phyloP scores from a whole-genome alignment of 768 basidiomycete species.

The Suillus ampliporus region DNA sequence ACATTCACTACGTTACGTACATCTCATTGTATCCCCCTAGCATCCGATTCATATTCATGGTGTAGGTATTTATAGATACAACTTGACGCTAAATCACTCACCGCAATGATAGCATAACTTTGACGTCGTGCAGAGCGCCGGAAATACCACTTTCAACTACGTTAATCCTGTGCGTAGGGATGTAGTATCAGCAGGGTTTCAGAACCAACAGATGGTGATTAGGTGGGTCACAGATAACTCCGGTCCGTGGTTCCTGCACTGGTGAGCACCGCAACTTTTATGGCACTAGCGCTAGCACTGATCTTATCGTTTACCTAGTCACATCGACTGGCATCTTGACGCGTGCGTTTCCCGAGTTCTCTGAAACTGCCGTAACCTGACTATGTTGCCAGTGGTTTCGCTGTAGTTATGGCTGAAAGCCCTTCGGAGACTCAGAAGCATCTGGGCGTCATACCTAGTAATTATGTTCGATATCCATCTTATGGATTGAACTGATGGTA shows the following conservation, averaged over 20 bases:
- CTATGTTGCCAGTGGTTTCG: constrained; percentile 2
- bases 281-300: not conserved
- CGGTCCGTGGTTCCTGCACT: constrained; percentile 58
- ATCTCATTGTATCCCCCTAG: constrained; percentile 17
- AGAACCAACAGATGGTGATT: constrained; percentile 48
- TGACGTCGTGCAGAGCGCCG: constrained; percentile 33
- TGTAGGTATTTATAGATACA: constrained; percentile 18
- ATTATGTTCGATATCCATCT: not conserved
- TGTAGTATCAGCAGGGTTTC: constrained; percentile 13
- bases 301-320: constrained; percentile 32
- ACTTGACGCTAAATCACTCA: not conserved
- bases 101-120: constrained; percentile 28
- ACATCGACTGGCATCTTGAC: constrained; percentile 60
- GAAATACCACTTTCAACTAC: constrained; percentile 28
- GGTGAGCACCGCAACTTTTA: constrained; percentile 20
- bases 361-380: constrained; percentile 7
- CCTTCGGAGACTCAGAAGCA: constrained; percentile 4
- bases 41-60: constrained; percentile 38
- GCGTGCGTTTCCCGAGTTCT: constrained; percentile 30
- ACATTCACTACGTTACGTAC: not conserved
- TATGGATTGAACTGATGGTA: not conserved
- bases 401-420: constrained; percentile 11
- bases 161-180: constrained; percentile 35
- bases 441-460: not conserved
- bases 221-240: constrained; percentile 57